phyloP scores from a whole-genome alignment of 345 rosid species.

The Citrus trifoliata region DNA sequence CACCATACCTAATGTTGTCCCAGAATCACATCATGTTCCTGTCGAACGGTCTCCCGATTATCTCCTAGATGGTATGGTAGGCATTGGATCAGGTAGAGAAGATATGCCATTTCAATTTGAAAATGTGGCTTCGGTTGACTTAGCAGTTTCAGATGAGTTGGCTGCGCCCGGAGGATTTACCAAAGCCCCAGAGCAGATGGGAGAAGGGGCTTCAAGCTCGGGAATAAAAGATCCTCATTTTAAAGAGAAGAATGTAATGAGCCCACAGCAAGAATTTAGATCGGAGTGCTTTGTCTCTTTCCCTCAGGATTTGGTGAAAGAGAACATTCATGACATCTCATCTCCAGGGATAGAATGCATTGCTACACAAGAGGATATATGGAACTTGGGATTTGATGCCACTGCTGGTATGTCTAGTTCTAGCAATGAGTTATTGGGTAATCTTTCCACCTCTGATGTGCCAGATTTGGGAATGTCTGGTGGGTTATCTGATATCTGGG shows the following conservation, averaged over 20 bases:
- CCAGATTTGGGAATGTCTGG: slow-evolving; percentile 47
- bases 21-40: slow-evolving; percentile 23
- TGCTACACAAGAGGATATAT: slow-evolving; percentile 50
- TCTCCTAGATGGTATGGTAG: slow-evolving; percentile 25
- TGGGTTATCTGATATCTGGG: slow-evolving; percentile 71
- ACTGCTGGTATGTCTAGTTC: slow-evolving; percentile 45
- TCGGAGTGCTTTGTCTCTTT: slow-evolving; percentile 52
- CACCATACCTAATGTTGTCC: slow-evolving; percentile 14
- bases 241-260: slow-evolving; percentile 45
- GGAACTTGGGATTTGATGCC: slow-evolving; percentile 63
- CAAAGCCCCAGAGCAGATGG: slow-evolving; percentile 13
- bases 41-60: slow-evolving; percentile 26
- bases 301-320: slow-evolving; percentile 40
- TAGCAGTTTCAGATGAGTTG: slow-evolving; percentile 15
- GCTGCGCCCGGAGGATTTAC: slow-evolving; percentile 11
- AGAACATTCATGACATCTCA: slow-evolving; percentile 30
- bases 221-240: slow-evolving; percentile 23
- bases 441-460: slow-evolving; percentile 36
- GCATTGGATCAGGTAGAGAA: slow-evolving; percentile 28
- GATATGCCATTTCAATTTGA: slow-evolving; percentile 27
- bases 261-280: slow-evolving; percentile 33
- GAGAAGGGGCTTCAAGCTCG: slow-evolving; percentile 34
- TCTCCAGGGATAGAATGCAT: slow-evolving; percentile 34
- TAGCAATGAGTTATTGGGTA: slow-evolving; percentile 50
- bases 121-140: slow-evolving; percentile 15